Percentiles rank a stretch among this genome's conserved stretches.
phyloP scores from a whole-genome alignment of 1,284 basidiomycete genomes.

The Trametes hirsuta region DNA sequence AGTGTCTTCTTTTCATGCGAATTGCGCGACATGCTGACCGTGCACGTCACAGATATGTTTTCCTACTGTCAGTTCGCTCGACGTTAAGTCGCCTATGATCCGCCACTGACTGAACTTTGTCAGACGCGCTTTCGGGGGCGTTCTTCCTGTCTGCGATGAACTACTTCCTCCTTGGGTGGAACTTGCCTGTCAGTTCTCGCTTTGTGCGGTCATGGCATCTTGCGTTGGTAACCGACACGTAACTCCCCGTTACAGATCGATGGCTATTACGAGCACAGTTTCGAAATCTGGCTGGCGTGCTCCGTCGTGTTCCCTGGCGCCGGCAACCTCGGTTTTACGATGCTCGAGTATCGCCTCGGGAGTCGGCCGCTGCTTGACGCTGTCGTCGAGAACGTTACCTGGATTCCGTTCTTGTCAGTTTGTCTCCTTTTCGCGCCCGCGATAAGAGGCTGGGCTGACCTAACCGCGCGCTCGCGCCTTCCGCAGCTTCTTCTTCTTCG shows the following conservation, averaged over 20 bases:
- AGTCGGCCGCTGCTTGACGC: conserved; percentile 55
- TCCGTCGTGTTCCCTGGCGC: conserved; percentile 75
- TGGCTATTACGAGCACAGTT: conserved; percentile 70
- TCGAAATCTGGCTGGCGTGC: conserved; percentile 79
- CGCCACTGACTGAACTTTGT: neutral
- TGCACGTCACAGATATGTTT: conserved; percentile 70
- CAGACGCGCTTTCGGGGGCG: conserved; percentile 76
- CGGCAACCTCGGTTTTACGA: conserved; percentile 72
- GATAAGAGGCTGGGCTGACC: neutral
- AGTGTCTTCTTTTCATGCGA: conserved; percentile 46
- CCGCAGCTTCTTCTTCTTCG: conserved; percentile 82
- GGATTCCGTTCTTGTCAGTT: conserved; percentile 80
- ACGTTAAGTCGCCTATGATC: neutral
- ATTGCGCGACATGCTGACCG: conserved; percentile 9
- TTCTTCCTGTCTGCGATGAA: conserved; percentile 68
- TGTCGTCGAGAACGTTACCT: conserved; percentile 68
- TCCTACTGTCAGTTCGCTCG: conserved; percentile 64
- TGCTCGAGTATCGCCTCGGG: conserved; percentile 79
- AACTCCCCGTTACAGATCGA: conserved; percentile 39
- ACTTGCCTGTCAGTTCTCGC: conserved; percentile 46
- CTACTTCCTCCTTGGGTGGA: conserved; percentile 69
- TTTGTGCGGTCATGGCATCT: neutral
- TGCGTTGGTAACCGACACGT: neutral
- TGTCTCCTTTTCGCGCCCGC: conserved; percentile 18
- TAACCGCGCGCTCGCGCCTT: conserved; percentile 1